These are phyloP conservation scores for Pseudogymnoascus sp. DNA, from an alignment of 2,329 filamentous ascomycete species.

Conservation along the genomic window DNA sequence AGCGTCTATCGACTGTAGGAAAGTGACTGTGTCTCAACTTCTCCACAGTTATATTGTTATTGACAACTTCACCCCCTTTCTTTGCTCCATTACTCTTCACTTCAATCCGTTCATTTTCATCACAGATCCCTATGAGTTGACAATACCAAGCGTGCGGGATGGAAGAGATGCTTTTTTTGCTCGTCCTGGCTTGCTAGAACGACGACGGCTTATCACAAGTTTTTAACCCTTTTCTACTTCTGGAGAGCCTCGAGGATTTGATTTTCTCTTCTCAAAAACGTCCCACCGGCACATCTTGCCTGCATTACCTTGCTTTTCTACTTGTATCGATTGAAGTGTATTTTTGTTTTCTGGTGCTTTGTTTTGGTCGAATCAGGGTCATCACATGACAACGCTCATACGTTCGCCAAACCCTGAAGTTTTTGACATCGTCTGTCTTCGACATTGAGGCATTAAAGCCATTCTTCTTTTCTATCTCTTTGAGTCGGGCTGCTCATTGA, in stretches of 20 bases:
- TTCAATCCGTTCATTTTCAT: constrained; percentile 5
- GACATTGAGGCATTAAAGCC: neutral
- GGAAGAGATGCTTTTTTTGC: constrained; percentile 2
- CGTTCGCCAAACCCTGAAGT: neutral
- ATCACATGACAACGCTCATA: constrained; percentile 1
- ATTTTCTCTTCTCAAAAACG: neutral
- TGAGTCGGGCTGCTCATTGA: neutral
- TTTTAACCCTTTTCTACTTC: constrained; percentile 7
- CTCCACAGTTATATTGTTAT: constrained; percentile 1
- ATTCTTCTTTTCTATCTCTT: neutral
- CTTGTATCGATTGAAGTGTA: neutral
- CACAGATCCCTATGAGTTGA: neutral
- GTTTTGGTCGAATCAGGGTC: constrained; percentile 1
- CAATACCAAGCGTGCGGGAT: neutral
- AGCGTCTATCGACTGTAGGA: neutral
- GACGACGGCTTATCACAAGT: neutral
- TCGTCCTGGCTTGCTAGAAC: constrained; percentile 7
- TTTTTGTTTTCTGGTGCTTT: neutral
- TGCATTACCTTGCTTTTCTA: neutral
- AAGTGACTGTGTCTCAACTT: neutral
- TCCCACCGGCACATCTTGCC: neutral
- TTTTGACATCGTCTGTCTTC: constrained; percentile 1
- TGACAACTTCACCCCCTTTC: constrained; percentile 6
- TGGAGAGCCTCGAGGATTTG: neutral
- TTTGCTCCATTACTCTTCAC: constrained; percentile 2